A percentile compares a stretch with the other conserved stretches of the same genome.
Evolutionary conservation across 192 early-diverging fungal species (phyloP).

Genomic region (Coemansia sp.): DNA sequence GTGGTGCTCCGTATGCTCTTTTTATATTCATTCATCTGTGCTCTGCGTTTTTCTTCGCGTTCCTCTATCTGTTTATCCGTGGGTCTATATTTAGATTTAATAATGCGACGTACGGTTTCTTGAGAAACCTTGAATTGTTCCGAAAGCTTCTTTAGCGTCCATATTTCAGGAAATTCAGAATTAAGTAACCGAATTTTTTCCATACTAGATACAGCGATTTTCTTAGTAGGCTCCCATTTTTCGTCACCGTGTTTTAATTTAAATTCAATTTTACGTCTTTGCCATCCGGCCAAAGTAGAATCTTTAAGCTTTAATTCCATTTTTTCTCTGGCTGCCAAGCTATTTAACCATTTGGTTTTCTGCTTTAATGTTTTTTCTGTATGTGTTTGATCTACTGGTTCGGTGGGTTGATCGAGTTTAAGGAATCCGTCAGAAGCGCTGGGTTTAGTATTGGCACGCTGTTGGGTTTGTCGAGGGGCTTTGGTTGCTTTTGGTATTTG

Average conservation of each 20-base stretch:
- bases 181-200: constrained; percentile 44
- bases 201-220: constrained; percentile 44
- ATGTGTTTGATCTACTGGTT: too few relatives aligned
- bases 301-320: constrained; percentile 23
- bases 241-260: constrained; percentile 32
- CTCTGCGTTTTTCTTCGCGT: constrained; percentile 41
- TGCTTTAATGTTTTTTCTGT: constrained; percentile 14
- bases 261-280: constrained; percentile 49
- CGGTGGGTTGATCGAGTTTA: too few relatives aligned
- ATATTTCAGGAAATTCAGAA: constrained; percentile 47
- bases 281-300: constrained; percentile 25
- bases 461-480: too few relatives aligned
- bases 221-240: constrained; percentile 34
- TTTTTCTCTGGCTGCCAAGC: constrained; percentile 5
- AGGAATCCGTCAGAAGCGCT: constrained; percentile 9
- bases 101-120: constrained; percentile 52
- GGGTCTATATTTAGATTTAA: constrained; percentile 52
- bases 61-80: constrained; percentile 17
- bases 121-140: constrained; percentile 54
- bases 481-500: not conserved
- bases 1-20: too few relatives aligned
- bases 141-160: constrained; percentile 44
- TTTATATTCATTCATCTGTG: too few relatives aligned
- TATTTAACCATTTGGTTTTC: constrained; percentile 20
- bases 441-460: too few relatives aligned